These are phyloP conservation scores for Solanum bulbocastanum DNA, from an alignment of 257 asterid species.

Conservation along the genomic window DNA sequence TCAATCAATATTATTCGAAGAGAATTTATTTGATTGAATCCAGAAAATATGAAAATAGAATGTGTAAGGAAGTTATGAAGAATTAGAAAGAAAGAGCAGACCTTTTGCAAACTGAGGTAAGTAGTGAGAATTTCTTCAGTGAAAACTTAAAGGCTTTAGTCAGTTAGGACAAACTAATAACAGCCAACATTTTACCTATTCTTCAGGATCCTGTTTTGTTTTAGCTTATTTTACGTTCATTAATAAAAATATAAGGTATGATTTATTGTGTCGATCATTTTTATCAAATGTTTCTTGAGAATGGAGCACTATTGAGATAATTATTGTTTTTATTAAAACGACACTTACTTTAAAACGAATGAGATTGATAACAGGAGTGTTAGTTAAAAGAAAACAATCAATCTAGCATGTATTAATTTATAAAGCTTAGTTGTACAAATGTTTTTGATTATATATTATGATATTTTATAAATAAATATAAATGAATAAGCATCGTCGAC, in stretches of 20 bases:
- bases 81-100: not conserved
- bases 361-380: too few species aligned
- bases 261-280: too few species aligned
- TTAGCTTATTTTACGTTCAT: not conserved
- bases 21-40: not conserved
- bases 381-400: too few species aligned
- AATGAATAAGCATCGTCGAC: not conserved
- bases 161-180: not conserved
- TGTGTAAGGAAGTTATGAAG: not conserved
- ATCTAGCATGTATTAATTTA: too few species aligned
- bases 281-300: too few species aligned
- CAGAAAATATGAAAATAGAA: not conserved
- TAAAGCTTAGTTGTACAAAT: too few species aligned
- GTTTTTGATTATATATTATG: too few species aligned
- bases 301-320: too few species aligned
- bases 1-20: not conserved
- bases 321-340: accelerated
- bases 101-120: not conserved
- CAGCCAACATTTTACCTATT: not conserved
- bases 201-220: not conserved
- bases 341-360: not conserved
- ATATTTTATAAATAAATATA: not conserved
- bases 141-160: not conserved
- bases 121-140: not conserved
- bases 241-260: too few species aligned